A percentile compares a stretch with the other conserved stretches of the same genome.
Evolutionary conservation across 495 filamentous ascomycete species (phyloP).

Genomic region (Paragyromitra xinjiangensis): DNA sequence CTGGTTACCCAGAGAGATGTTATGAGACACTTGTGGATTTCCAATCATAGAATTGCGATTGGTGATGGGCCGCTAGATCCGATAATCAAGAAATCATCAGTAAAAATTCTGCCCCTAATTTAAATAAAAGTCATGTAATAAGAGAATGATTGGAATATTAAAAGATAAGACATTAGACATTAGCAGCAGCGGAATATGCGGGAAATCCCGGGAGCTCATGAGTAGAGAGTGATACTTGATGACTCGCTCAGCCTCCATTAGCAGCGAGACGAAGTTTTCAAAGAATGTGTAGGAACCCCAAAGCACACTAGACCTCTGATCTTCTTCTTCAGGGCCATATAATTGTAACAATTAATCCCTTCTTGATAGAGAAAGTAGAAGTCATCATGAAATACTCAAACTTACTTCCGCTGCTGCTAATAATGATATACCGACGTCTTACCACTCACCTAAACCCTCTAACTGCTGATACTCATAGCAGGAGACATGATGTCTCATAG

Average conservation of each 20-base stretch:
- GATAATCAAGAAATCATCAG: not conserved
- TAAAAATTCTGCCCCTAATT: conserved; percentile 15
- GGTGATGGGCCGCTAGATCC: conserved; percentile 11
- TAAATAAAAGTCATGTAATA: not conserved
- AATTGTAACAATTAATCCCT: not conserved
- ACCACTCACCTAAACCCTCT: not conserved
- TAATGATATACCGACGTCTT: not conserved
- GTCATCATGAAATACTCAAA: conserved; percentile 3
- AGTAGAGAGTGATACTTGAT: conserved; percentile 16
- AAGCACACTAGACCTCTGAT: not conserved
- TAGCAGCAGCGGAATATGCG: not conserved
- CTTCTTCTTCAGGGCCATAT: not conserved
- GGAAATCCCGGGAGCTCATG: not conserved
- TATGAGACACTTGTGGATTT: not conserved
- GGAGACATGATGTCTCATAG: conserved; percentile 11
- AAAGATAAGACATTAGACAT: not conserved
- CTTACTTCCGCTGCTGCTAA: conserved; percentile 1
- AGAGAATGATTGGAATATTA: not conserved
- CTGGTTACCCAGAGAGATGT: not conserved
- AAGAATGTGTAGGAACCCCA: not conserved
- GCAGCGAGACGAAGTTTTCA: not conserved
- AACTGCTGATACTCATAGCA: not conserved
- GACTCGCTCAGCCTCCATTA: conserved; percentile 1
- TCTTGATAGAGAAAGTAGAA: not conserved
- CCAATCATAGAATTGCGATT: not conserved